These are phyloP conservation scores for Coccinonectria pachysandricola DNA, from an alignment of 2,329 filamentous ascomycete species.

Conservation along the genomic window DNA sequence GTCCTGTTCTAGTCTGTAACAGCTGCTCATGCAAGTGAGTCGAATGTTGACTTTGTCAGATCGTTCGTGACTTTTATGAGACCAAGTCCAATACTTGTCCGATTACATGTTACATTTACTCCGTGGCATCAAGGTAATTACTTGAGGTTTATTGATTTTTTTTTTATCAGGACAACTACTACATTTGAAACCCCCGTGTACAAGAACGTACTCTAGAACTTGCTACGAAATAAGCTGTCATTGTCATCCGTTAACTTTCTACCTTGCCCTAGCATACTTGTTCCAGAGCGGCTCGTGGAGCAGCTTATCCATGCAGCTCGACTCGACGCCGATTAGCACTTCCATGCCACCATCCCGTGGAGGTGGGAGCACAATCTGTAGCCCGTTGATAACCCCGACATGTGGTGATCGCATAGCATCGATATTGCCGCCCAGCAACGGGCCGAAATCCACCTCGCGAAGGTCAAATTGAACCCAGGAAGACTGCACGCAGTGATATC, in stretches of 20 bases:
- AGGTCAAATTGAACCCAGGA: slow-evolving; percentile 7
- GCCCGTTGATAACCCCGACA: slow-evolving; percentile 5
- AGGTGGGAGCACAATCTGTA: slow-evolving; percentile 4
- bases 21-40: no score
- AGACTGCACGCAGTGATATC: slow-evolving; percentile 4
- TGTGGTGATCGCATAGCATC: slow-evolving; percentile 7
- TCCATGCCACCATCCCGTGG: slow-evolving; percentile 6
- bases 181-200: no score
- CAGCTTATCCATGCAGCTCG: slow-evolving; percentile 1
- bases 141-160: no score
- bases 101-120: no score
- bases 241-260: background rate
- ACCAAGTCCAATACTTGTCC: no score
- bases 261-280: slow-evolving; percentile 5
- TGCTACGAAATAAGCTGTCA: no score
- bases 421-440: slow-evolving; percentile 2
- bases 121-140: no score
- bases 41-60: no score
- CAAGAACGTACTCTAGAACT: no score
- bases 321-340: slow-evolving; percentile 5
- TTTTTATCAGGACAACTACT: no score
- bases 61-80: no score
- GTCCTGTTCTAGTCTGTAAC: no score
- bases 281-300: slow-evolving; percentile 5
- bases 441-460: slow-evolving; percentile 3